These are phyloP conservation scores for Aspergillus ostianus DNA, from an alignment of 495 filamentous ascomycete genomes.

Conservation along the genomic window DNA sequence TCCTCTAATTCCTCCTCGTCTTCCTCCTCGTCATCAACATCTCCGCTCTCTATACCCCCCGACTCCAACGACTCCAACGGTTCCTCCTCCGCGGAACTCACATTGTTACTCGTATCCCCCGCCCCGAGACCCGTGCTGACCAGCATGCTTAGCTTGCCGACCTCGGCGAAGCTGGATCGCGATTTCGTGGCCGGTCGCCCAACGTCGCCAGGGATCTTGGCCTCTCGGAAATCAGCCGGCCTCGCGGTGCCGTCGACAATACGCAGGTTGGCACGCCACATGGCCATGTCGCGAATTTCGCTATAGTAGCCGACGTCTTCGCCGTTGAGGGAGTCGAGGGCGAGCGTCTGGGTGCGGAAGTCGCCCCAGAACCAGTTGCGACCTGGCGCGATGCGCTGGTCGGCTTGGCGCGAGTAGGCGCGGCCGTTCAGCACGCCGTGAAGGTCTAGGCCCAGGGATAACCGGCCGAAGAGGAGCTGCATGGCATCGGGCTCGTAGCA, in stretches of 20 bases:
- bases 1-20: conserved; percentile 19
- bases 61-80: too few relatives aligned
- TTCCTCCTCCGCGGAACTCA: conserved; percentile 20
- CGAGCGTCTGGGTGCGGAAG: conserved; percentile 51
- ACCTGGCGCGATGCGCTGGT: conserved; percentile 43
- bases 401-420: conserved; percentile 39
- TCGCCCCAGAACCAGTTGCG: conserved; percentile 59
- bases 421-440: conserved; percentile 40
- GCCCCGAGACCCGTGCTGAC: conserved; percentile 32
- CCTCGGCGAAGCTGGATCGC: conserved; percentile 26
- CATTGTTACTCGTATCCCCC: conserved; percentile 23
- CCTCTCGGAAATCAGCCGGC: conserved; percentile 22
- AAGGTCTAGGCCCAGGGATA: conserved; percentile 32
- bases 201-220: conserved; percentile 22
- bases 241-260: conserved; percentile 39
- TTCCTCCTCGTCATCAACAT: conserved; percentile 6
- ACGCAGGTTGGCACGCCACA: conserved; percentile 45
- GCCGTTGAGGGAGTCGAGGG: conserved; percentile 52
- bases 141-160: conserved; percentile 37
- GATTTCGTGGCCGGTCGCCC: conserved; percentile 27
- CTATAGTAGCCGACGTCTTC: conserved; percentile 44
- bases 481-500: conserved; percentile 52
- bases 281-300: conserved; percentile 38
- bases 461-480: conserved; percentile 39
- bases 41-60: neutral